A percentile compares a stretch with the other conserved stretches of the same genome.
These are phyloP conservation scores for Tuber aestivum DNA, from an alignment of 495 filamentous ascomycete species.

Conservation along the genomic window DNA sequence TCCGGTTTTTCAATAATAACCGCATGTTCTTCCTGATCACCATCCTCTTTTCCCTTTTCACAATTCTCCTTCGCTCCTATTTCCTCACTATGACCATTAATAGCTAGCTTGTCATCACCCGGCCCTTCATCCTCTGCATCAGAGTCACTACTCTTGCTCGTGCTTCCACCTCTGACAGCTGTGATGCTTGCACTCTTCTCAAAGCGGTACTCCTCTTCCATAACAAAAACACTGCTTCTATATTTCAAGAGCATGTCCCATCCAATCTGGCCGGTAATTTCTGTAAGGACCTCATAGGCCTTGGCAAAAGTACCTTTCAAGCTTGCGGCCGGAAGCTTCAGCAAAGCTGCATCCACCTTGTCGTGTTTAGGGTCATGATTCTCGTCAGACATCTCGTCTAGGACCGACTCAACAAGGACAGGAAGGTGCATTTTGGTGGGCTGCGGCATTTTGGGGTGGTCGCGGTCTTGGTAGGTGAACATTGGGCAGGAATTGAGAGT, in stretches of 20 bases:
- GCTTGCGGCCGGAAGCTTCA: conserved; percentile 76
- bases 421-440: conserved; percentile 80
- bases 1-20: conserved; percentile 68
- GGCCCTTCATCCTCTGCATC: conserved; percentile 46
- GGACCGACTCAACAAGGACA: conserved; percentile 76
- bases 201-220: conserved; percentile 95
- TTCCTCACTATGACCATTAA: conserved; percentile 40
- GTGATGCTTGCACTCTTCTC: conserved; percentile 78
- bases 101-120: conserved; percentile 45
- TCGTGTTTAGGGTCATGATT: conserved; percentile 70
- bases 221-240: conserved; percentile 93
- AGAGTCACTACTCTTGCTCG: conserved; percentile 39
- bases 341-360: conserved; percentile 75
- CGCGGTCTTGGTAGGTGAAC: conserved; percentile 99
- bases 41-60: conserved; percentile 32
- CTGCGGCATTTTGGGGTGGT: conserved; percentile 87
- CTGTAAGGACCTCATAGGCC: conserved; percentile 87
- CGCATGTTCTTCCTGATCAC: conserved; percentile 45
- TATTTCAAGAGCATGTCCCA: conserved; percentile 94
- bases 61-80: conserved; percentile 41
- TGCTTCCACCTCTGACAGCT: conserved; percentile 56
- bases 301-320: conserved; percentile 94
- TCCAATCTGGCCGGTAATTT: conserved; percentile 89
- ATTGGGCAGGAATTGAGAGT: conserved; percentile 99
- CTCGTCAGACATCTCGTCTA: conserved; percentile 91